Percentiles rank a stretch among this genome's conserved stretches.
phyloP scores from a whole-genome alignment of 495 filamentous ascomycete species.

The Wilcoxina mikolae region DNA sequence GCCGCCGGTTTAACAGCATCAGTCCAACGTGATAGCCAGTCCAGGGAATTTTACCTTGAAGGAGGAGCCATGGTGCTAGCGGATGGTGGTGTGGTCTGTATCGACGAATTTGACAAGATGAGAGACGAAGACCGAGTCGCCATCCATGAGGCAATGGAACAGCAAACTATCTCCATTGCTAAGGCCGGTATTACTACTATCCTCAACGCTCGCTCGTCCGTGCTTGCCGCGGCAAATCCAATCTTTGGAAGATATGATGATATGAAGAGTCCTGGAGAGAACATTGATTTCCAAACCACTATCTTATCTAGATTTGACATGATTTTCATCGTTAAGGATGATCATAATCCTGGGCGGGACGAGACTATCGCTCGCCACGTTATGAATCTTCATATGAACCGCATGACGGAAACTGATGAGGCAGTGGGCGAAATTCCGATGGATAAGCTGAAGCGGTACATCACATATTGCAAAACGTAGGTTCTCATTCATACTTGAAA shows the following conservation, averaged over 20 bases:
- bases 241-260: conserved; percentile 98
- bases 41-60: conserved; percentile 95
- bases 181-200: conserved; percentile 99
- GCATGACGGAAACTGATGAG: conserved; percentile 54
- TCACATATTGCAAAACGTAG: conserved; percentile 92
- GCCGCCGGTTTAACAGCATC: conserved; percentile 97
- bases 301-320: conserved; percentile 98
- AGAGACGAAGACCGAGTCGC: conserved; percentile 95
- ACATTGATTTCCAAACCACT: conserved; percentile 99
- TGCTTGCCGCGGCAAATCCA: conserved; percentile 92
- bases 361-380: conserved; percentile 93
- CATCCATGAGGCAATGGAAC: conserved; percentile 99
- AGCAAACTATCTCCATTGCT: conserved; percentile 98
- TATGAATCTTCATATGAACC: conserved; percentile 93
- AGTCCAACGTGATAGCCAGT: conserved; percentile 80
- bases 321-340: conserved; percentile 98
- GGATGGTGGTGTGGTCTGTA: conserved; percentile 95
- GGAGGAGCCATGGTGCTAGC: conserved; percentile 98
- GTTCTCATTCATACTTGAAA: conserved; percentile 24
- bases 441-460: conserved; percentile 95
- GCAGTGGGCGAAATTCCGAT: conserved; percentile 71
- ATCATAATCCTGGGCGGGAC: conserved; percentile 78
- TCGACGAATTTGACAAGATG: conserved; percentile 99
- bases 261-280: conserved; percentile 91
- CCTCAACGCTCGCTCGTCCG: conserved; percentile 86